Conservation (phyloP, 2,329 filamentous ascomycete genomes). For the Colletotrichum coccodes region DNA sequence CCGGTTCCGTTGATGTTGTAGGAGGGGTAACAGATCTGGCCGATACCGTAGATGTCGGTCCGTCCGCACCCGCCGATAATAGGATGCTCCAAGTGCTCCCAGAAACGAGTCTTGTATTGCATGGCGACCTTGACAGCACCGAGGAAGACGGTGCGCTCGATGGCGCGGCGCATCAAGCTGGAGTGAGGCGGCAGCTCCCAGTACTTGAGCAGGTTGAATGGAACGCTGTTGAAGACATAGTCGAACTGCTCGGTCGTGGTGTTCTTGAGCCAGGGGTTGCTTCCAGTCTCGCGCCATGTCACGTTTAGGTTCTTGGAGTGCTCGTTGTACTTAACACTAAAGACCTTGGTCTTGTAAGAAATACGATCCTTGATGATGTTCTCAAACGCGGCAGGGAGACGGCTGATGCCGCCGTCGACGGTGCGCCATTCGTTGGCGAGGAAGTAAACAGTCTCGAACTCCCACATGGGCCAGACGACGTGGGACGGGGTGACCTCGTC, state of each 20-base stretch:
- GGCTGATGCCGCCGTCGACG: constrained; percentile 46
- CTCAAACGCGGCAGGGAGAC: constrained; percentile 46
- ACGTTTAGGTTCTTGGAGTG: constrained; percentile 36
- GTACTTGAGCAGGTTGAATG: constrained; percentile 48
- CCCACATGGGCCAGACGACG: constrained; percentile 42
- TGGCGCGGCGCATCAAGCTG: constrained; percentile 38
- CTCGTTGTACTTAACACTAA: constrained; percentile 37
- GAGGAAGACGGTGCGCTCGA: constrained; percentile 38
- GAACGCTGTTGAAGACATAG: constrained; percentile 49
- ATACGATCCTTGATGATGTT: constrained; percentile 42
- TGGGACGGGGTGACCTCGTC: constrained; percentile 43
- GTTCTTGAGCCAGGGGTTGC: constrained; percentile 36
- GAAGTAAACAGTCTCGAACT: constrained; percentile 41
- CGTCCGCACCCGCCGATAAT: constrained; percentile 59
- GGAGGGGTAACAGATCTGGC: constrained; percentile 62
- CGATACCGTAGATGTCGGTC: constrained; percentile 58
- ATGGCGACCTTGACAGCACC: constrained; percentile 56
- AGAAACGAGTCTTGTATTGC: constrained; percentile 63
- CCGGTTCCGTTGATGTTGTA: constrained; percentile 62
- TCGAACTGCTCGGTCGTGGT: constrained; percentile 45
- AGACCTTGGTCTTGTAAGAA: constrained; percentile 36
- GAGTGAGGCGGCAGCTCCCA: constrained; percentile 49
- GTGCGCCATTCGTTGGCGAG: constrained; percentile 39
- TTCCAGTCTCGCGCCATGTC: constrained; percentile 34
- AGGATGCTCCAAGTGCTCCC: constrained; percentile 40